phyloP scores from a whole-genome alignment of 768 basidiomycete genomes.

The Lactarius hatsudake region DNA sequence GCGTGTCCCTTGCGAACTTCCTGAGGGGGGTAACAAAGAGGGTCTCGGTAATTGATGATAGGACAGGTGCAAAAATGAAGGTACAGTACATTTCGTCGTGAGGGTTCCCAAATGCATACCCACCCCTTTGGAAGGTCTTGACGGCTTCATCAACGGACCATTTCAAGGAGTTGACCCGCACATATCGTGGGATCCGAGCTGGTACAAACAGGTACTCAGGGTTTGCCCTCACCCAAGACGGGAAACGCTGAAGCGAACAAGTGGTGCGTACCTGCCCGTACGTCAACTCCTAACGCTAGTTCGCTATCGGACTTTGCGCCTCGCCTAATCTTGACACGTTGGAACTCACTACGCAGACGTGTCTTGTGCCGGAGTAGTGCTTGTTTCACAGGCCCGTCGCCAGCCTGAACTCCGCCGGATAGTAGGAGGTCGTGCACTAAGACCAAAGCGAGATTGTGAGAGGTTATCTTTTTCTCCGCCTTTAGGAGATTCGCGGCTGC shows the following conservation, averaged over 20 bases:
- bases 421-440: conserved; percentile 90
- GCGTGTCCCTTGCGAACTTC: conserved; percentile 70
- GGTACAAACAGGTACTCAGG: conserved; percentile 1
- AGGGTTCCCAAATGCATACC: conserved; percentile 53
- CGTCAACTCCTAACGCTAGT: conserved; percentile 58
- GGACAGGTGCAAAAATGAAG: conserved; percentile 16
- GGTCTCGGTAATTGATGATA: neutral
- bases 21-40: conserved; percentile 35
- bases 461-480: conserved; percentile 76
- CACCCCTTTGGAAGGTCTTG: conserved; percentile 50
- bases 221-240: conserved; percentile 9
- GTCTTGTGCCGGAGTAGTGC: conserved; percentile 88
- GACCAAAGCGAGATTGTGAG: conserved; percentile 73
- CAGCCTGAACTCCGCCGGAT: conserved; percentile 81
- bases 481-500: conserved; percentile 61
- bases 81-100: conserved; percentile 56
- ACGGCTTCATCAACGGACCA: conserved; percentile 69
- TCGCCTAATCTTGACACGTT: conserved; percentile 75
- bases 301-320: conserved; percentile 64
- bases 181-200: conserved; percentile 81
- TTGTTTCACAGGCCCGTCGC: conserved; percentile 87
- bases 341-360: conserved; percentile 80
- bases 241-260: neutral
- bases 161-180: conserved; percentile 72
- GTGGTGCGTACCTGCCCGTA: conserved; percentile 53